Base-by-base conservation (phyloP, 371 early-diverging fungal genomes). In the Apophysomyces variabilis region DNA sequence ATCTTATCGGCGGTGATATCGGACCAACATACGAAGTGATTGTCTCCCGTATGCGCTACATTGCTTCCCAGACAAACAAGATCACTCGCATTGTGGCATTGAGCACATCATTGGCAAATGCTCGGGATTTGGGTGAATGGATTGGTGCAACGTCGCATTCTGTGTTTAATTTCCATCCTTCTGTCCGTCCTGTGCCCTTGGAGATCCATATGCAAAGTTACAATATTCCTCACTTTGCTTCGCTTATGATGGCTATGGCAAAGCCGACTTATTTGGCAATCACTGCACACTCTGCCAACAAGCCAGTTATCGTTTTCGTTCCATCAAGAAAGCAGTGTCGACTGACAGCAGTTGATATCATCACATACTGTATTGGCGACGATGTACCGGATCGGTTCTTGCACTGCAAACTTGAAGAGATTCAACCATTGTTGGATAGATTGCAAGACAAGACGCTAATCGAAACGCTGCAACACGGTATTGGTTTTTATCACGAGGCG, bases 71-170 rank as follows among this genome's bases (percentile, higher is more conserved):
- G 79, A 88, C 91, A 4, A 90, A 94, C 64, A 79, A 82, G 16
- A 74, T 86, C 38, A 91, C 96, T 61, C 92, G 99, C n/a, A 88
- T 98, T 58, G 91, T 99, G 13, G 96, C 91, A 7, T 78, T 98
- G 68, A 88, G 94, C 57, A 90, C 95, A 1, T 92, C 95, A 0
- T 72, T 99, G 50, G 95, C 96, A 14, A 97, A 99, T 75, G 98
- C 98, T 36, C 86, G 92, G 37, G 99, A 99, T 76, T 74, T 99
- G 57, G 97, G 95, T 7, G 94, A 93, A 69, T 99, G 99, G 99
- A 90, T 99, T 58, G 98, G 97, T 37, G 93, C 93, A 0, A 84
- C 90, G 0, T 73, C 84, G 6, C 82, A 87, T 11, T 83, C 89
- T 7, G 90, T 93, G 5, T 97, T 92, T 79, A 99, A 96, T 74